Base-by-base conservation (phyloP, 176 grass and related monocot genomes). In the Rhynchospora breviuscula region DNA sequence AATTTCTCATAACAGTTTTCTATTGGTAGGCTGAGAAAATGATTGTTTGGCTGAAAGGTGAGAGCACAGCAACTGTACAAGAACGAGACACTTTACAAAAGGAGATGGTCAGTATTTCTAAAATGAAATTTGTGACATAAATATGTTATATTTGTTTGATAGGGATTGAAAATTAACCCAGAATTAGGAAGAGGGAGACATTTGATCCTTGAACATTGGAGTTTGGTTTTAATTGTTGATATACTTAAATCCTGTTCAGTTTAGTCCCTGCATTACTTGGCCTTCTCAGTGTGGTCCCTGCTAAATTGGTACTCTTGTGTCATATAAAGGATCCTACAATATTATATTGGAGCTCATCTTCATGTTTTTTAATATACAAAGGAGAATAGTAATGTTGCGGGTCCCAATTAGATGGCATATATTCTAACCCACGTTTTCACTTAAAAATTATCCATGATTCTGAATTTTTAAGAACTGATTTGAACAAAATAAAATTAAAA, bases 1-100 rank as follows among this genome's bases (percentile, higher is more conserved):
- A 78, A 60, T 40, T 40, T 40, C 35, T 40, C 35, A 40, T 1
- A 4, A 40, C 35, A 40, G 80, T 64, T 69, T 53, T 33, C 57
- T 29, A 79, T 93, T 87, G 63, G 64, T 86, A 95, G 91, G 93
- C 93, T 92, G 89, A 92, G 86, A 95, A 89, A 59, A 99, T 89
- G 79, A 89, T 99, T 81, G 67, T 81, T 84, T 90, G 83, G 80
- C 80, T 93, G 67, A 92, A 83, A 87, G 86, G 90, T 88, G 96
- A 95, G 87, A 93, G 92, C 56, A 88, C 87, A 66, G 47, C 66
- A 67, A 91, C 87, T 47, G 86, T 73, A 52, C 89, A 92, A 81
- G 97, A 92, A 86, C 86, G 93, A 47, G 83, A 99, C 43, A 92
- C 70, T 59, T 80, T 96, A 83, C 91, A 96, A 63, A 85, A 92